Conservation (phyloP, 2,329 filamentous ascomycete species). For the Byssoonygena ceratinophila region DNA sequence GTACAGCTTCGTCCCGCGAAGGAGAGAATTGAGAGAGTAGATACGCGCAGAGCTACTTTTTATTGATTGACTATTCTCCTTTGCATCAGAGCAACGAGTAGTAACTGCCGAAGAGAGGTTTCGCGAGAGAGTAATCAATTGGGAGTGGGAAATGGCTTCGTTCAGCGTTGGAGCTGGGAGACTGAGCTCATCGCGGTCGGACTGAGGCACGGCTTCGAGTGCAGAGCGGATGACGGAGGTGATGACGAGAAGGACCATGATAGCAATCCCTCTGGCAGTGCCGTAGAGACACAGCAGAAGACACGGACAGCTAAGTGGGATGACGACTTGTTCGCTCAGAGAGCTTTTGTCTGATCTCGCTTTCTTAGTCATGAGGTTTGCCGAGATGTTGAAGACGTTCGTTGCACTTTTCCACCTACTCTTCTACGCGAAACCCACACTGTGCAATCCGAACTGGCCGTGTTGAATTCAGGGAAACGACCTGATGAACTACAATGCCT, state of each 20-base stretch:
- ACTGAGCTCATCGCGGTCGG: constrained; percentile 26
- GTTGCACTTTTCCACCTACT: no score
- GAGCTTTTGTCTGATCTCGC: not conserved
- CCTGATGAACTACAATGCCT: no score
- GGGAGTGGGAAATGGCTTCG: constrained; percentile 35
- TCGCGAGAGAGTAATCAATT: constrained; percentile 31
- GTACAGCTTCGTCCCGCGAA: constrained; percentile 63
- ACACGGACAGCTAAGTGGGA: no score
- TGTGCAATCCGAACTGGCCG: no score
- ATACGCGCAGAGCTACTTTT: no score
- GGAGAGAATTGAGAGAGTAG: constrained; percentile 56
- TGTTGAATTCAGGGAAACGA: no score
- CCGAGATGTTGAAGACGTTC: not conserved
- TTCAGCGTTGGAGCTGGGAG: constrained; percentile 25
- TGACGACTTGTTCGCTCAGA: no score
- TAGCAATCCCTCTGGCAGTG: no score
- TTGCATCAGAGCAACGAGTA: constrained; percentile 19
- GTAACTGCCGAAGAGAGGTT: constrained; percentile 18
- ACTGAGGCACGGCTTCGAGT: constrained; percentile 28
- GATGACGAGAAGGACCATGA: constrained; percentile 36
- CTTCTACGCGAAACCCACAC: no score
- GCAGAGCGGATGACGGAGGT: constrained; percentile 33
- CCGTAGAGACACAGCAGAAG: no score
- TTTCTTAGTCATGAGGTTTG: not conserved
- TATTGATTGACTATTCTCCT: no score